These are phyloP conservation scores for Teratosphaeria destructans DNA, from an alignment of 2,329 filamentous ascomycete species.

Conservation along the genomic window DNA sequence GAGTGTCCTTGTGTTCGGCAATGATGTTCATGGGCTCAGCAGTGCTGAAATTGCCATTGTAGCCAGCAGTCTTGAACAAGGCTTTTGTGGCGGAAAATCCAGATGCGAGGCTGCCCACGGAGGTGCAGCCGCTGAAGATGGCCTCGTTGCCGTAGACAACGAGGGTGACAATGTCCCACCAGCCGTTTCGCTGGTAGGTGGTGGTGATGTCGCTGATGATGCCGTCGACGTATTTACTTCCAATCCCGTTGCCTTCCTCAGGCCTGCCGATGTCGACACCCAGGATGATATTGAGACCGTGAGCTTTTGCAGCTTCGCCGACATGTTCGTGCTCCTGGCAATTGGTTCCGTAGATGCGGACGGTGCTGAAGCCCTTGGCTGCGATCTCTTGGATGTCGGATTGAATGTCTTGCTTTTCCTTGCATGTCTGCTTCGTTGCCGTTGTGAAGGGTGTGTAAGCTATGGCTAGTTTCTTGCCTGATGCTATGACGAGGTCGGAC, in stretches of 20 bases:
- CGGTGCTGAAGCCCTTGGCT: slow-evolving; percentile 47
- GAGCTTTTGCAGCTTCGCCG: slow-evolving; percentile 53
- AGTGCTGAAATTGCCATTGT: slow-evolving; percentile 67
- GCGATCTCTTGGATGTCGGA: slow-evolving; percentile 34
- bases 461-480: slow-evolving; percentile 36
- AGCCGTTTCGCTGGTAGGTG: slow-evolving; percentile 53
- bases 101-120: slow-evolving; percentile 51
- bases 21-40: slow-evolving; percentile 77
- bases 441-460: slow-evolving; percentile 38
- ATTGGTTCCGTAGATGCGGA: slow-evolving; percentile 85
- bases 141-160: slow-evolving; percentile 88
- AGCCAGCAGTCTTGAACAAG: slow-evolving; percentile 46
- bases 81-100: slow-evolving; percentile 61
- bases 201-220: slow-evolving; percentile 64
- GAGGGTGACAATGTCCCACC: slow-evolving; percentile 67
- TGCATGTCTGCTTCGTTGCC: slow-evolving; percentile 32
- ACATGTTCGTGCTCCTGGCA: slow-evolving; percentile 72
- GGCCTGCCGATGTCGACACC: slow-evolving; percentile 63
- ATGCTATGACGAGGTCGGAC: slow-evolving; percentile 16
- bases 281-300: slow-evolving; percentile 69
- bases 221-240: slow-evolving; percentile 43
- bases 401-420: slow-evolving; percentile 28
- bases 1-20: slow-evolving; percentile 47
- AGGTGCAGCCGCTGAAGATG: slow-evolving; percentile 62
- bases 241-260: slow-evolving; percentile 44